phyloP scores from a whole-genome alignment of 1,139 yeast species.

The Taphrina pruni region DNA sequence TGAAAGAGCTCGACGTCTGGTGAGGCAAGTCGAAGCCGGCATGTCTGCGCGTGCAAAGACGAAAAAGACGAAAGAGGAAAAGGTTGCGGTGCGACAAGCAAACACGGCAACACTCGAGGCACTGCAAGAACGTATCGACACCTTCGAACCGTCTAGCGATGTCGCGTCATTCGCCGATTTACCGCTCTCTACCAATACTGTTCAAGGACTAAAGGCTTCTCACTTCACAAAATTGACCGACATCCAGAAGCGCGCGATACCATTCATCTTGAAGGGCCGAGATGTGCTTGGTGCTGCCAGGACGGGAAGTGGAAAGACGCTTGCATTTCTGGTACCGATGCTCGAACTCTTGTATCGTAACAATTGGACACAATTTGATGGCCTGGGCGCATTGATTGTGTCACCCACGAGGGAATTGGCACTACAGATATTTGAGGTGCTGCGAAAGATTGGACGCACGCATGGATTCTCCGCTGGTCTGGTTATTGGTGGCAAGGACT shows the following conservation, averaged over 20 bases:
- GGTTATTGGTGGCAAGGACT: constrained; percentile 96
- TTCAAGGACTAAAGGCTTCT: constrained; percentile 67
- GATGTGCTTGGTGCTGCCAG: constrained; percentile 92
- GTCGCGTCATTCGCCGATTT: constrained; percentile 33
- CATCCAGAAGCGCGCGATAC: constrained; percentile 80
- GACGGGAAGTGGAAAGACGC: constrained; percentile 96
- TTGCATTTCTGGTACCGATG: constrained; percentile 83
- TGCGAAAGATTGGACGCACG: constrained; percentile 79
- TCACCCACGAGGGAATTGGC: constrained; percentile 96
- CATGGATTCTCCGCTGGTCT: constrained; percentile 89
- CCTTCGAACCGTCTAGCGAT: constrained; percentile 42
- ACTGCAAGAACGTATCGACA: constrained; percentile 52
- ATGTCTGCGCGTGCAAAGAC: constrained; percentile 33
- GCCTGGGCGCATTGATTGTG: constrained; percentile 87
- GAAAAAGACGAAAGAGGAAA: constrained; percentile 37
- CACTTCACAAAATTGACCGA: constrained; percentile 78
- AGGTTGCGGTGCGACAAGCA: constrained; percentile 45
- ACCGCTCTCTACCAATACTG: constrained; percentile 38
- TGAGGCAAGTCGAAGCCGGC: not conserved
- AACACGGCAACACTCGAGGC: constrained; percentile 59
- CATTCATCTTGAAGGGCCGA: constrained; percentile 74
- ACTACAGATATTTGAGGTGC: constrained; percentile 88
- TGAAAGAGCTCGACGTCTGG: too few relatives aligned
- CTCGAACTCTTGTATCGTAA: constrained; percentile 58
- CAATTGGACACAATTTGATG: constrained; percentile 86